Evolutionary conservation across 768 basidiomycete genomes (phyloP), one percentile per base, ranked within the genome.

Genomic region (Kwoniella botswanensis): DNA sequence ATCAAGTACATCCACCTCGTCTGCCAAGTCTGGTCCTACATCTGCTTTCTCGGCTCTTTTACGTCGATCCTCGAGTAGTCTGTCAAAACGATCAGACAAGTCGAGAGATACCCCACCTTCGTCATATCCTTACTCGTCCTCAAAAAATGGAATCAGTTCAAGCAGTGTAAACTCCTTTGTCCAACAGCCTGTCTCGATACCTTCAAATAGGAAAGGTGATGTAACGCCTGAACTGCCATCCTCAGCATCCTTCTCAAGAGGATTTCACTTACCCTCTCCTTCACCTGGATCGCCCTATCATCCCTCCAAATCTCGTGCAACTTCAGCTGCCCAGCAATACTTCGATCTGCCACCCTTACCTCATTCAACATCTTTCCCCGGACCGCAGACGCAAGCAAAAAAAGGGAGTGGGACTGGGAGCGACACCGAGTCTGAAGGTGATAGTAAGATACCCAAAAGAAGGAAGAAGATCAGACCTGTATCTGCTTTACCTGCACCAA

Each of bases 211-310:
- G 46, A 18, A 42, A 55, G 44, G 59, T 41, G 46, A 65, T 24
- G 43, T 46, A 0, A 62, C 65, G 24, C 72, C 72, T 11, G 65
- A 61, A 21, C 56, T 64, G 4, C 58, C 70, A 13, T 71, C 68
- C 0, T 72, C 74, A 7, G 62, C 69, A 13, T 75, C 79, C 0
- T 74, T 80, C 63, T 78, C 79, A 18, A 58, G 72, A 44, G 79
- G 79, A 0, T 81, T 77, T 53, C 79, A 81, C 67, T 68, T 81
- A 4, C 79, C 79, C 5, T 81, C 79, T 1, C 79, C 79, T 35
- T 67, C 74, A 2, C 76, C 76, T 50, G 63, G 70, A 12, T 81
- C 79, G 21, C 79, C 79, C 21, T 81, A 81, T 60, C 65, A 62
- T 44, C 35, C 63, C 12, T 52, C 59, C n/a, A 18, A 44, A 44